phyloP scores from a whole-genome alignment of 768 basidiomycete genomes.

The Leucocoprinus leucothites region DNA sequence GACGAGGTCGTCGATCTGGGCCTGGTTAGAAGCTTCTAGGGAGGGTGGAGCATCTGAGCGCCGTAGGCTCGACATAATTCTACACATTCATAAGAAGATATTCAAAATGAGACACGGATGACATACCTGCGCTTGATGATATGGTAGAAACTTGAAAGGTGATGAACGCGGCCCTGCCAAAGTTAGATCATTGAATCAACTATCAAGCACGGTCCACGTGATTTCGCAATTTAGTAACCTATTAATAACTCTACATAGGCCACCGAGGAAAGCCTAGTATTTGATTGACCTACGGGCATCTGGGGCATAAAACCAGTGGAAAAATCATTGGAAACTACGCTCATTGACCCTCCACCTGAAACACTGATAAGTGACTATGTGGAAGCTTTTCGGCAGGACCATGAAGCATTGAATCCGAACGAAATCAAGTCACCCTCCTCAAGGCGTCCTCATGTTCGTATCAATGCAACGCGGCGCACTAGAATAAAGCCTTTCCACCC shows the following conservation, averaged over 20 bases:
- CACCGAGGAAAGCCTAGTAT: too few relatives aligned
- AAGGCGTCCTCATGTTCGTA: not conserved
- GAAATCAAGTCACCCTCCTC: not conserved
- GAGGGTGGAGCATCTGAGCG: slow-evolving; percentile 31
- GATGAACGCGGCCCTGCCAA: too few relatives aligned
- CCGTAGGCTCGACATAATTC: not conserved
- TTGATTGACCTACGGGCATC: too few relatives aligned
- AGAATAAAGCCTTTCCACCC: too few relatives aligned
- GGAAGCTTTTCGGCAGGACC: too few relatives aligned
- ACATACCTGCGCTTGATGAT: not conserved
- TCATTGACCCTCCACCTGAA: too few relatives aligned
- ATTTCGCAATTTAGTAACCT: not conserved
- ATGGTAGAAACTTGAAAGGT: too few relatives aligned
- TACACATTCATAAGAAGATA: not conserved
- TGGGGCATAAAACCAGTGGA: too few relatives aligned
- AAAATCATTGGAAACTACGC: too few relatives aligned
- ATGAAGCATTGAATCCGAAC: too few relatives aligned
- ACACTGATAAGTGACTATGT: too few relatives aligned
- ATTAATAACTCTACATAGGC: too few relatives aligned
- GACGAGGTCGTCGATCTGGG: slow-evolving; percentile 73
- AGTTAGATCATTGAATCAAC: not conserved
- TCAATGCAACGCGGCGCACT: not conserved
- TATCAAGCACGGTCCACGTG: not conserved
- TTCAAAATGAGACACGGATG: not conserved
- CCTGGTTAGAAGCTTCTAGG: slow-evolving; percentile 57